These are phyloP conservation scores for Verticillium klebahnii DNA, from an alignment of 2,329 filamentous ascomycete genomes.

Conservation along the genomic window DNA sequence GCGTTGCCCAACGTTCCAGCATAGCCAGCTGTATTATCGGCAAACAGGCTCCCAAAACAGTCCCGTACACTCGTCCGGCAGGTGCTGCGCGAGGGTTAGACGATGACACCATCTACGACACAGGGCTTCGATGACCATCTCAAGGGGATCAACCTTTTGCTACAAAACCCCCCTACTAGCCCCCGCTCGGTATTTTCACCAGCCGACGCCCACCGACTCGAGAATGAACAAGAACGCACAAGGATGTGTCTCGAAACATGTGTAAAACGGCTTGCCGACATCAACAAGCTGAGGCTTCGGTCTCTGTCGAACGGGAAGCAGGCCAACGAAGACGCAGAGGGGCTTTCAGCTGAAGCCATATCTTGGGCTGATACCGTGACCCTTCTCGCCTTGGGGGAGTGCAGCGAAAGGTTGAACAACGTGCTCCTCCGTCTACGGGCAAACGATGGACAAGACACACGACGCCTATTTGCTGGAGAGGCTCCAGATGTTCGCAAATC, in stretches of 20 bases:
- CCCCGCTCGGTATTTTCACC: background rate
- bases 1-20: background rate
- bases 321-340: too few relatives aligned
- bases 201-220: background rate
- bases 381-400: background rate
- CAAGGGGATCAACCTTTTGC: background rate
- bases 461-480: background rate
- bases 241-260: background rate
- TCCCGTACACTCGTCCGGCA: background rate
- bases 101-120: background rate
- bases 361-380: background rate
- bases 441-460: background rate
- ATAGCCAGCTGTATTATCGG: background rate
- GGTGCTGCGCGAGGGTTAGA: background rate
- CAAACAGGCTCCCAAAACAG: background rate
- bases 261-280: too few relatives aligned
- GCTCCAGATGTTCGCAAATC: background rate
- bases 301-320: too few relatives aligned
- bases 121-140: conserved; percentile 3
- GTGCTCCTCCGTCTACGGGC: background rate
- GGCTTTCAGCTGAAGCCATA: too few relatives aligned
- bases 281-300: too few relatives aligned
- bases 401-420: background rate
- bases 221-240: conserved; percentile 1
- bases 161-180: background rate